Conservation (phyloP, 139 green algal genomes). For the Pseudopediastrum boryanum region DNA sequence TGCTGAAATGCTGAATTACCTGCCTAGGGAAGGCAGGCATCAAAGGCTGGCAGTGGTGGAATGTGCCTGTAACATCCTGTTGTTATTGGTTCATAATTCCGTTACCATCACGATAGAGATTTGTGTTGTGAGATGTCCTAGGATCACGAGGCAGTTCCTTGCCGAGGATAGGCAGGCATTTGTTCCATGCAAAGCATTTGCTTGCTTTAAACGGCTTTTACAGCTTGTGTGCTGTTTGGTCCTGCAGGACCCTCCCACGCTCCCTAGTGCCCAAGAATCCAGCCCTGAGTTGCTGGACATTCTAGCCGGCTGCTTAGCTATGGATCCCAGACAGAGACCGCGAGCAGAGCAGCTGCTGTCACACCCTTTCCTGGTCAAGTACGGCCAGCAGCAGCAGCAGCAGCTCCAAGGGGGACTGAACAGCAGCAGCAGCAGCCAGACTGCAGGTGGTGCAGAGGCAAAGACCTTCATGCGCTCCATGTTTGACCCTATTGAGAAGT, state of each 20-base stretch:
- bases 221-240: conserved; percentile 34
- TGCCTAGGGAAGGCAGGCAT: background rate
- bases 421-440: background rate
- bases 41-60: too few relatives aligned
- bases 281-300: conserved; percentile 85
- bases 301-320: conserved; percentile 69
- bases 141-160: background rate
- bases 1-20: background rate
- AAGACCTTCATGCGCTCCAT: background rate
- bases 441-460: background rate
- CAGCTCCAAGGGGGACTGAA: background rate
- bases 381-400: too few relatives aligned
- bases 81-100: too few relatives aligned
- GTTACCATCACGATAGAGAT: too few relatives aligned
- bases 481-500: conserved; percentile 25
- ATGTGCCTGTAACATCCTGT: too few relatives aligned
- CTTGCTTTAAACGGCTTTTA: background rate
- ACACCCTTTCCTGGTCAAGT: conserved; percentile 81
- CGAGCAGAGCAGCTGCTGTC: conserved; percentile 70
- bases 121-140: background rate
- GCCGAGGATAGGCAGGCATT: too few relatives aligned
- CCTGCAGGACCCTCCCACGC: conserved; percentile 53
- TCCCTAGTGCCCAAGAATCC: conserved; percentile 49
- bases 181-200: background rate
- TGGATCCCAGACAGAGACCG: conserved; percentile 71